Percentiles rank a stretch among this genome's conserved stretches.
phyloP scores from a whole-genome alignment of 2,329 filamentous ascomycete species.

The Colletotrichum agaves region DNA sequence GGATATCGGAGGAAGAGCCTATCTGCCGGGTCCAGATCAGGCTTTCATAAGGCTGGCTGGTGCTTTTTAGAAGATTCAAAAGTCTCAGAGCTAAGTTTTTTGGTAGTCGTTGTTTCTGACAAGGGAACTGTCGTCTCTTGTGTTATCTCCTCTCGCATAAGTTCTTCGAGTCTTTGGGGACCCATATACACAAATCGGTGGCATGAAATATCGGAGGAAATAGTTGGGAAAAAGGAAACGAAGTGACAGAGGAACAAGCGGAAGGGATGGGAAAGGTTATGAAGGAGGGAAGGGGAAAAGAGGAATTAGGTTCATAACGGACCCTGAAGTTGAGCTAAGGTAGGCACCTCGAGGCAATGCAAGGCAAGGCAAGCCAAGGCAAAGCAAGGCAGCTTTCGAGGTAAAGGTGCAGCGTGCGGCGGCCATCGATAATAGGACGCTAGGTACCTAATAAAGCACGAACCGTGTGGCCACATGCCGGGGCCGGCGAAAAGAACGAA shows the following conservation, averaged over 20 bases:
- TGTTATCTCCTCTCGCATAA: conserved; percentile 15
- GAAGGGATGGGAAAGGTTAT: conserved; percentile 18
- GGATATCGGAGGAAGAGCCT: conserved; percentile 16
- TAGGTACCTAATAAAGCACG: conserved; percentile 6
- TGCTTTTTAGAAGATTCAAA: conserved; percentile 1
- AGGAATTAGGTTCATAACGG: conserved; percentile 35
- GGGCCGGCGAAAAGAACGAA: background rate
- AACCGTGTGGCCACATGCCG: conserved; percentile 18
- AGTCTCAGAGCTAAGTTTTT: conserved; percentile 13
- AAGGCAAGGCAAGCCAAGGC: conserved; percentile 23
- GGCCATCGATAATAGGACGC: conserved; percentile 16
- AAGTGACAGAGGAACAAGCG: background rate
- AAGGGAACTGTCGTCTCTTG: conserved; percentile 15
- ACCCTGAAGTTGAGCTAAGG: conserved; percentile 30
- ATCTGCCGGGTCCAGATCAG: conserved; percentile 20
- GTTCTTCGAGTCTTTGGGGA: background rate
- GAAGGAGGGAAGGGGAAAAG: conserved; percentile 27
- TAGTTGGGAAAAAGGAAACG: background rate
- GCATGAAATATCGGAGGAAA: background rate
- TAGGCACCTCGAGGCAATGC: conserved; percentile 18
- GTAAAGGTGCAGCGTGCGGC: conserved; percentile 19
- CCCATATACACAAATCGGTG: background rate
- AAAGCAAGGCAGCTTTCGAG: conserved; percentile 18
- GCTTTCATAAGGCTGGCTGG: conserved; percentile 11
- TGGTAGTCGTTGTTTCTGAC: background rate